Base-by-base conservation (phyloP, 139 green algal genomes). In the Yamagishiella unicocca region DNA sequence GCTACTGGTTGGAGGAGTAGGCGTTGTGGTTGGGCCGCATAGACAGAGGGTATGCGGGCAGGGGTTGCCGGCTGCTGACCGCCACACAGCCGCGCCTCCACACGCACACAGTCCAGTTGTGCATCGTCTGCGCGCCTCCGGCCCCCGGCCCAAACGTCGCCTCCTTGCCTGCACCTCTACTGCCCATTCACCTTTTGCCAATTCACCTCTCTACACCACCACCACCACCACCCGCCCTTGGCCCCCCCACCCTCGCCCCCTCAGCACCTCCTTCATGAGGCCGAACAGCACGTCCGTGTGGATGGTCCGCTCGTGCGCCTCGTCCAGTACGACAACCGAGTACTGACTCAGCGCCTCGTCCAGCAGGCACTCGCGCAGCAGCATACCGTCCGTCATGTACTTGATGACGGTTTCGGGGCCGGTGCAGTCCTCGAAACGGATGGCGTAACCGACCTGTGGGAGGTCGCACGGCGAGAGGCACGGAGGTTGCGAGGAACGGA, bases 281-380 rank as follows among this genome's bases (percentile, higher is more conserved):
- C 97, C 97, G 91, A 99, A 99, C 31, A 99, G 95, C 25, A 99
- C 96, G 78, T 99, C 98, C 0, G 97, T 99, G 94, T 99, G 93
- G 76, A 99, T 98, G 67, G 96, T 99, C 81, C 98, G 93, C 95
- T 99, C 98, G 91, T 99, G 98, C 29, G 97, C 98, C 92, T 99
- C 98, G 82, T 99, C 98, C 72, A 99, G 92, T 14, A 99, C 96
- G 79, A 99, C 96, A 40, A 99, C 95, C 22, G 78, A 93, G 64
- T 95, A 95, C 54, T 91, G 67, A 0, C 61, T 79, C n/a, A 99
- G 92, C 29, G 88, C 82, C 86, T 98, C 96, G 84, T 98, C 97
- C 78, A 98, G 87, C 82, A 99, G 92, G 82, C 95, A 95, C 91
- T 99, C 96, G 6, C 97, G 93, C 88, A 99, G 94, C 83, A 99